Conservation (phyloP, 495 filamentous ascomycete species). For the Haplographium delicatum region DNA sequence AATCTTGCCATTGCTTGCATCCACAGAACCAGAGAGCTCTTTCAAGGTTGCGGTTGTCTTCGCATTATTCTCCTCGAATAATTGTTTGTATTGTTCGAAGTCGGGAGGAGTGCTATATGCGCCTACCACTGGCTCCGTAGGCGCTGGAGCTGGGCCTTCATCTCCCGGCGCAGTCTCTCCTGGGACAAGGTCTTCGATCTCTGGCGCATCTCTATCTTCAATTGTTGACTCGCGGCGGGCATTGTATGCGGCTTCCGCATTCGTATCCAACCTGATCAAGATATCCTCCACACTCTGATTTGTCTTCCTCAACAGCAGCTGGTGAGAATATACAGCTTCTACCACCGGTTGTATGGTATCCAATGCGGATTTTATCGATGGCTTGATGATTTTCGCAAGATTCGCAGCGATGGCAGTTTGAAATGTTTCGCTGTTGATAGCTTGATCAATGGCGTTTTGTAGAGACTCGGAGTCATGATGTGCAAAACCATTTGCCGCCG, state of each 20-base stretch:
- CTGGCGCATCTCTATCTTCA: not conserved
- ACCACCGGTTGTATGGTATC: constrained; percentile 27
- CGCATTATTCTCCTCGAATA: constrained; percentile 16
- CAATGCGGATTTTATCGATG: constrained; percentile 22
- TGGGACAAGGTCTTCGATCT: not conserved
- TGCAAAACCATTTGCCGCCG: constrained; percentile 13
- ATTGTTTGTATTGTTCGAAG: constrained; percentile 10
- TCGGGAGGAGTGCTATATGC: not conserved
- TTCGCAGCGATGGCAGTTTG: constrained; percentile 24
- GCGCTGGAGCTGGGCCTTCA: not conserved
- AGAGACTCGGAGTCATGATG: constrained; percentile 17
- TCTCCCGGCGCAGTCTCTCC: not conserved
- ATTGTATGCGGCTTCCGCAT: not conserved
- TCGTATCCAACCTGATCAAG: constrained; percentile 17
- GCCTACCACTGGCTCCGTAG: not conserved
- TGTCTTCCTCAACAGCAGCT: constrained; percentile 23
- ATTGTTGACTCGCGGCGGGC: constrained; percentile 4
- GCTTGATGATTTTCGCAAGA: constrained; percentile 23
- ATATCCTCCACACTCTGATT: constrained; percentile 25
- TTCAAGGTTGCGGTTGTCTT: constrained; percentile 10
- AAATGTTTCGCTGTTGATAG: constrained; percentile 25
- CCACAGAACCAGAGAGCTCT: constrained; percentile 19
- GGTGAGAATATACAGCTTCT: constrained; percentile 24
- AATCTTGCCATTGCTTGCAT: constrained; percentile 19
- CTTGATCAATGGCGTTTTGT: constrained; percentile 21